Evolutionary conservation across 768 basidiomycete species (phyloP).

Genomic region (Fistulinella prunicolor): DNA sequence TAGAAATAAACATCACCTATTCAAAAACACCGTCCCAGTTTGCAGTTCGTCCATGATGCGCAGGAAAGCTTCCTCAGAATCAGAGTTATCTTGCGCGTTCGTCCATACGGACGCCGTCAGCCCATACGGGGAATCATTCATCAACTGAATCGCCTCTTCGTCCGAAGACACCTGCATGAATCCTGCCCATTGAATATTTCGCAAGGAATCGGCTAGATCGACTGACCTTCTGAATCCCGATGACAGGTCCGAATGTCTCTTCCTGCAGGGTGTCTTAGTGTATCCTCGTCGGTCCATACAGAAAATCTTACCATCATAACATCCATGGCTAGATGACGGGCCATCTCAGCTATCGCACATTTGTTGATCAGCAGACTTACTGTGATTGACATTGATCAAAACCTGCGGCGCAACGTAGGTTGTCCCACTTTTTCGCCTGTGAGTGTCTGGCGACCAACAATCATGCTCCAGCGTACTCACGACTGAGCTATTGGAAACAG

Average conservation of each 20-base stretch:
- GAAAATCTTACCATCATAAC: conserved; percentile 70
- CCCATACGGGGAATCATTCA: conserved; percentile 97
- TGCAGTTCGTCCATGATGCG: conserved; percentile 64
- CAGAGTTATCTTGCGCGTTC: conserved; percentile 52
- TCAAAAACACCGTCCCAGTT: conserved; percentile 91
- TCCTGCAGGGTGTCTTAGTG: conserved; percentile 41
- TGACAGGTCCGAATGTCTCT: conserved; percentile 90
- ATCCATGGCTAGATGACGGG: conserved; percentile 65
- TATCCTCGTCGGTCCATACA: neutral
- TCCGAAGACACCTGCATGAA: conserved; percentile 66
- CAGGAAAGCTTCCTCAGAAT: conserved; percentile 69
- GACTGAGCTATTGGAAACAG: conserved; percentile 64
- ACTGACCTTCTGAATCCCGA: conserved; percentile 87
- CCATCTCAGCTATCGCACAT: conserved; percentile 4
- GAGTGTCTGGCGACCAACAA: neutral
- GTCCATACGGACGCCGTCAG: conserved; percentile 97
- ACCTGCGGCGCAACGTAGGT: conserved; percentile 92
- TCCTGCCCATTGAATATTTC: neutral
- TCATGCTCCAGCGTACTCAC: conserved; percentile 40
- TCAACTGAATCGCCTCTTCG: conserved; percentile 82
- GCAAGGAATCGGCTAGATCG: neutral
- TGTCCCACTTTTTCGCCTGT: conserved; percentile 52
- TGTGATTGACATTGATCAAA: conserved; percentile 82
- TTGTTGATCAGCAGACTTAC: conserved; percentile 43
- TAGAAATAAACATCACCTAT: conserved; percentile 48